Evolutionary conservation across 768 basidiomycete genomes (phyloP), one percentile per base, ranked within the genome.

Genomic region (Hygrophorus pudorinus): DNA sequence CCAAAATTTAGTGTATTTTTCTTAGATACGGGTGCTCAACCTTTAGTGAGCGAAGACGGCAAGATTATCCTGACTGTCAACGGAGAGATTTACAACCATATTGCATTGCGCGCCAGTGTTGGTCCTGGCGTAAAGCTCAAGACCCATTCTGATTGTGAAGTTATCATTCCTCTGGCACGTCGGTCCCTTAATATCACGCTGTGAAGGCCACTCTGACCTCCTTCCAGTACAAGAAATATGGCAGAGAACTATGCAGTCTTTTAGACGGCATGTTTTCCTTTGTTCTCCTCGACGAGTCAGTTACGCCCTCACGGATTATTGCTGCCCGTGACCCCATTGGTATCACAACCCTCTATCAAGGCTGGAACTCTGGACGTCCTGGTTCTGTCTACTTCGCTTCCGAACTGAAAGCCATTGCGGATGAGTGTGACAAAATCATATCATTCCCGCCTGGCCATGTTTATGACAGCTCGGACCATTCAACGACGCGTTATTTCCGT

Each of bases 251-350:
- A 20, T 88, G 86, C 65, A 65, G 66, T 58, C 70, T 78, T 58
- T 82, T 99, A 47, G 96, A 99, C 59, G 96, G 96, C 51, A 94
- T 99, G 89, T 99, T 99, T 69, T 92, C 94, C 1, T 99, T 98
- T 58, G 85, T 97, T 50, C 76, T 98, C 36, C 72, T 98, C 47
- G 96, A 99, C 65, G 90, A 93, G 59, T 87, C 90, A 10, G 83
- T 86, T 47, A 70, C 84, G 0, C 94, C 94, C 7, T 73, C 90
- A 17, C 79, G 94, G 44, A 70, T 99, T 49, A 91, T 99, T 55
- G 96, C 93, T 48, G 91, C 92, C 4, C 86, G 96, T 30, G 96
- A 99, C 59, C 92, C 96, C 18, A 82, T 99, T 57, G 96, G 96
- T 17, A 90, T 98, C 60, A 98, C 96, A 41, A 97, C 96, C n/a